Evolutionary conservation across 1,284 basidiomycete genomes (phyloP), one percentile per base, ranked within the genome.

Genomic region (Stygiomarasmius scandens): DNA sequence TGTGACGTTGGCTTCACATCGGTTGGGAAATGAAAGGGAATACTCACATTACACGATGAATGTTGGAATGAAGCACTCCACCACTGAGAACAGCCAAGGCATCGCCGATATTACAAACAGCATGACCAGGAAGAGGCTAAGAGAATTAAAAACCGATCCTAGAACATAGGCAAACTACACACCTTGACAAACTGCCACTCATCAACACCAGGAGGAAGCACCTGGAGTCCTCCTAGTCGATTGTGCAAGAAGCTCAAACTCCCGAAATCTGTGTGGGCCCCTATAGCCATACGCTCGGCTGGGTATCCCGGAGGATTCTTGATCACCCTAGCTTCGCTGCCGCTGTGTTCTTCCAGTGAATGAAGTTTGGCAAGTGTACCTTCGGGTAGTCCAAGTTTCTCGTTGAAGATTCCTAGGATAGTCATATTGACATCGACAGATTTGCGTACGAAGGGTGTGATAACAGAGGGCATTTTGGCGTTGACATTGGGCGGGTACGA

Each of bases 191-290:
- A 90, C 62, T 84, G 83, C 89, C 89, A 91, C 22, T 78, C 69
- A 16, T 83, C 77, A 10, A 79, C 73, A 2, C 83, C 84, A 0
- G 87, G 87, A 0, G 81, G 79, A 41, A 89, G 75, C 1, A 90
- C 88, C 63, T 91, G 89, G 8, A 92, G 72, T 0, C 89, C 89
- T 3, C 89, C 89, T 0, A 91, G 79, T n/a, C 80, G 80, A 67
- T 90, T 90, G 68, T 88, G 85, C 51, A 89, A 71, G 70, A 89
- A 83, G 0, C 85, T 74, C 46, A 77, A 54, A 14, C 78, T 79
- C 4, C 82, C 82, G 58, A 83, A 84, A 66, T 85, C 84, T 1
- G 83, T 85, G 65, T 85, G 84, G 4, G 79, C 78, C 9, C 82
- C 83, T 19, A 84, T 63, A 0, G 73, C 73, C 12, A 73, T 71